Evolutionary conservation across 169 alveolate genomes (phyloP).

Genomic region (Plasmodium vivax): DNA sequence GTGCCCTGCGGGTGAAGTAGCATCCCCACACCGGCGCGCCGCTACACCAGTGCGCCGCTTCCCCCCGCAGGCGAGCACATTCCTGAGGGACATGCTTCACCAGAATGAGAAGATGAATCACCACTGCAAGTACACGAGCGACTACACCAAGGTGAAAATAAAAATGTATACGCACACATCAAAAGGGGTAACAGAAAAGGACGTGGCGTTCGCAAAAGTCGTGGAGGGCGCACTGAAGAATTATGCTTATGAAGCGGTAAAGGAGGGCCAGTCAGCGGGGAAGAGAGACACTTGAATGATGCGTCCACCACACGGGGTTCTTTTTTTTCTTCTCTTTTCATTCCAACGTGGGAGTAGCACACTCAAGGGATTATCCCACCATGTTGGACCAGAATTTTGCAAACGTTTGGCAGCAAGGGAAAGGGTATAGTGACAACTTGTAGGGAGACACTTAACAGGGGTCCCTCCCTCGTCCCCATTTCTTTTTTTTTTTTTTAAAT

Average conservation of each 20-base stretch:
- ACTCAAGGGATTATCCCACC: no score
- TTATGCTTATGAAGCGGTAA: constrained; percentile 8
- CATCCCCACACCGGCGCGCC: not conserved
- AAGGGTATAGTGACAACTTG: no score
- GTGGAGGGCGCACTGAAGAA: constrained; percentile 15
- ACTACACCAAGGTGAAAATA: constrained; percentile 40
- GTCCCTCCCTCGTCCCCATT: no score
- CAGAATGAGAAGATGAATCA: constrained; percentile 39
- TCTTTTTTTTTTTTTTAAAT: no score
- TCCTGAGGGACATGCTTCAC: constrained; percentile 13
- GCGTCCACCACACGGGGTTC: not conserved
- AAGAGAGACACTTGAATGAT: not conserved
- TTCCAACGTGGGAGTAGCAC: no score
- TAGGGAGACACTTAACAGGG: no score
- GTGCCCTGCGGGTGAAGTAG: not conserved
- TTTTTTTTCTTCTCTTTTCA: not conserved
- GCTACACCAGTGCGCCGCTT: not conserved
- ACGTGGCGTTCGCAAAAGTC: constrained; percentile 20
- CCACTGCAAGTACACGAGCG: constrained; percentile 45
- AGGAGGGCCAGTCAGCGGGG: not conserved
- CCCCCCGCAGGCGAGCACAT: constrained; percentile 23
- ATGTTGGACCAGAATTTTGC: no score
- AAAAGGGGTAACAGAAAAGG: constrained; percentile 24
- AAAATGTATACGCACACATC: constrained; percentile 33
- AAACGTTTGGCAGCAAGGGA: no score